Base-by-base conservation (phyloP, 345 rosid species). In the Salix koriyanagi region DNA sequence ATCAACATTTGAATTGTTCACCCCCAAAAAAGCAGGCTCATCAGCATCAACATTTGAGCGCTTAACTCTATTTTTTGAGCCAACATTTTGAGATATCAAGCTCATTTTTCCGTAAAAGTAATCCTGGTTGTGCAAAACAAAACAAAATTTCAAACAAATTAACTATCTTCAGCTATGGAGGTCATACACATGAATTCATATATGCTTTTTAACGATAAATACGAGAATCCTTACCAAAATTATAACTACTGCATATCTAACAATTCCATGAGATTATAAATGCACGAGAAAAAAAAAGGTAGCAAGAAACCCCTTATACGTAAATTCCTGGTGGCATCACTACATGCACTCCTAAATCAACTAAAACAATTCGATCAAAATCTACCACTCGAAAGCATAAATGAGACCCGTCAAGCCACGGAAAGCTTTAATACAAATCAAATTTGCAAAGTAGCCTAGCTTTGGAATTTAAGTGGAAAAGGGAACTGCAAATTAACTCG, bases 31-130 rank as follows among this genome's bases (percentile, higher is more conserved):
- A 4, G 75, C 69, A 77, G 80, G 72, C 42, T 76, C 87, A 7
- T 79, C 79, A 30, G 76, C 72, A 62, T 78, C 83, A 39, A 77
- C 86, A 64, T 76, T 82, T 58, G 67, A 78, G 50, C 69, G 56
- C 83, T 87, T 86, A n/a, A 68, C 80, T 69, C 70, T 77, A 66
- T 62, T 83, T 81, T 79, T 89, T 18, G 82, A 73, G 52, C 78
- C 86, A 75, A 71, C 75, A 75, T 89, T 87, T 73, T 92, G 96
- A 58, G 96, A 92, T 82, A 92, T 87, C 86, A 87, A 83, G 74
- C 87, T 88, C 96, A 92, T 86, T 72, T 67, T 83, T 70, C 16
- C 23, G 19, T 48, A 12, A 75, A 65, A 60, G 6, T 13, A 54
- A 34, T 13, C 25, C 65, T 19, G 37, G 15, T 67, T 60, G 85